Base-by-base conservation (phyloP, 345 rosid genomes). In the Aegle marmelos region DNA sequence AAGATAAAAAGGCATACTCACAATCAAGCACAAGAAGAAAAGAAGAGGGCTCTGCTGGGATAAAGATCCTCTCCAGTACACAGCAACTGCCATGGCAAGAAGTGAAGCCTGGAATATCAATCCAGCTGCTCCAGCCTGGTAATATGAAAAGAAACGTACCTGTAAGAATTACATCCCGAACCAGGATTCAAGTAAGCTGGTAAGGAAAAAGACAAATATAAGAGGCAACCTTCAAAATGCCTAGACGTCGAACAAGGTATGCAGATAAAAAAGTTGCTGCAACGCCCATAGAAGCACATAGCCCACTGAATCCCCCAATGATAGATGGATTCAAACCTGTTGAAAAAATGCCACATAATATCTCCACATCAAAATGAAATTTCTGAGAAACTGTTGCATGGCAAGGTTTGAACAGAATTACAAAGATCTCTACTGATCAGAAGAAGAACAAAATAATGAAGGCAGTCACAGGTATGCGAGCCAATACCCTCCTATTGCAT, bases 121-220 rank as follows among this genome's bases (percentile, higher is more conserved):
- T 75, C 98, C 98, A 78, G 86, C 89, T 45, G 99, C 99, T 80
- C 98, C 98, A 2, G 98, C 99, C 99, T 95, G 91, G n/a, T 31
- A 79, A 68, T 61, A 13, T 37, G n/a, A 78, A 70, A 50, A 60
- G 25, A 63, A 36, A 50, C 57, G 50, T 76, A 39, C 75, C 74
- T 69, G 68, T 62, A 28, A 78, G 77, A 4, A 50, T 31, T 28
- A 31, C 39, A 19, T 2, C 31, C 0, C 22, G 19, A 72, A 27
- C 28, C 3, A 63, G 17, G 76, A 62, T 34, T 58, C 4, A 7
- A 28, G 57, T 9, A 34, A 77, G 56, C 33, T 28, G 65, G 39
- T 58, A 50, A 68, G 37, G 31, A 54, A 57, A 57, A 64, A 65
- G 72, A 41, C 59, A 71, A 67, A 74, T 33, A 76, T 24, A 64